Evolutionary conservation across 2,329 filamentous ascomycete species (phyloP).

Genomic region (Claviceps paspali): DNA sequence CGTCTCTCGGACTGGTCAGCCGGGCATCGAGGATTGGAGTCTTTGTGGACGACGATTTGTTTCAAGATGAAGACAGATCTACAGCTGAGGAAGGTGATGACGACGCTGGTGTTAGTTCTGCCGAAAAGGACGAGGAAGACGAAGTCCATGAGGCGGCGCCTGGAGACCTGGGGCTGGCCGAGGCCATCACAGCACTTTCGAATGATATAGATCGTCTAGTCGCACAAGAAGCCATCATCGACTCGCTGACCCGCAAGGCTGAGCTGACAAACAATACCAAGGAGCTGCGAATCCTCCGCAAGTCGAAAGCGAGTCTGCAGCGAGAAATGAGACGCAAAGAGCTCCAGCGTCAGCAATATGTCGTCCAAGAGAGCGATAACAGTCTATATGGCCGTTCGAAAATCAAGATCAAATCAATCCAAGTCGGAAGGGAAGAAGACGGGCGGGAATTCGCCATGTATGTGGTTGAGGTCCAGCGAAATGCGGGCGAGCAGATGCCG

Average conservation of each 20-base stretch:
- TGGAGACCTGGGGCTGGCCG: conserved; percentile 80
- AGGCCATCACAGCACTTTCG: conserved; percentile 79
- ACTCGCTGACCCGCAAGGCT: conserved; percentile 83
- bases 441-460: conserved; percentile 90
- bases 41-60: conserved; percentile 86
- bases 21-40: conserved; percentile 78
- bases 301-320: conserved; percentile 85
- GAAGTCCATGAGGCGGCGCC: conserved; percentile 89
- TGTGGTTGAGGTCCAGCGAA: conserved; percentile 77
- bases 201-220: conserved; percentile 79
- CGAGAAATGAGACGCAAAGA: conserved; percentile 89
- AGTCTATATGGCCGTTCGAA: conserved; percentile 85
- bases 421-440: conserved; percentile 82
- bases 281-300: conserved; percentile 78
- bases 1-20: conserved; percentile 81
- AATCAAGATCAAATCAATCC: conserved; percentile 80
- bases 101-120: conserved; percentile 44
- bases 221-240: conserved; percentile 79
- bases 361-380: conserved; percentile 94
- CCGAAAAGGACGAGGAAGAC: conserved; percentile 47
- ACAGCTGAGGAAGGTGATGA: conserved; percentile 67
- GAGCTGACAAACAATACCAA: conserved; percentile 95
- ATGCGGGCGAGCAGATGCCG: conserved; percentile 89
- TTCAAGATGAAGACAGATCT: conserved; percentile 75
- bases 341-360: conserved; percentile 90